Conservation (phyloP, 2,329 filamentous ascomycete species). For the Neofusicoccum ribis region DNA sequence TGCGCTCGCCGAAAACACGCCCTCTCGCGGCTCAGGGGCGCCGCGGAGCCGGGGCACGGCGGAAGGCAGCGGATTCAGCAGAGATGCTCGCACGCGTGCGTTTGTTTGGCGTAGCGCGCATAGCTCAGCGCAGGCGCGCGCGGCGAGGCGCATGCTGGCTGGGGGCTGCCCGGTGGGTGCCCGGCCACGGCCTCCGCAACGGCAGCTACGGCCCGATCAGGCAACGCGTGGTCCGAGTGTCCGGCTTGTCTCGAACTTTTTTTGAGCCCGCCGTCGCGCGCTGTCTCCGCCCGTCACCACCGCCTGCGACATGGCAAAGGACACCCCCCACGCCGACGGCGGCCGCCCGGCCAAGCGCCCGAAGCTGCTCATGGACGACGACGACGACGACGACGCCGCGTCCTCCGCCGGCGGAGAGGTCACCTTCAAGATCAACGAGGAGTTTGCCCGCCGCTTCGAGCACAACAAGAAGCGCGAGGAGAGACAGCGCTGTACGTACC, state of each 20-base stretch:
- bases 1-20: not conserved
- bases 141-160: too few species aligned
- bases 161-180: too few species aligned
- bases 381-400: constrained; percentile 28
- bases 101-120: not conserved
- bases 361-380: constrained; percentile 35
- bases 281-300: constrained; percentile 5
- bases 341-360: constrained; percentile 36
- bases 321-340: not conserved
- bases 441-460: constrained; percentile 87
- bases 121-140: not conserved
- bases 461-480: constrained; percentile 98
- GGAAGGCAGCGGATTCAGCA: not conserved
- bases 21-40: not conserved
- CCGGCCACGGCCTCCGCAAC: not conserved
- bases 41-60: not conserved
- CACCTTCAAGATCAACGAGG: constrained; percentile 78
- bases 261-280: constrained; percentile 4
- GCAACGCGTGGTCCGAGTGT: constrained; percentile 3
- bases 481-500: constrained; percentile 62
- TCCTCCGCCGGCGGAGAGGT: constrained; percentile 28
- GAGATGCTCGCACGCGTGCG: not conserved
- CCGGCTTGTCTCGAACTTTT: constrained; percentile 14
- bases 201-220: constrained; percentile 2
- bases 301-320: not conserved